Evolutionary conservation across 208 protist species (phyloP).

Genomic region (Tritrichomonas musculus): DNA sequence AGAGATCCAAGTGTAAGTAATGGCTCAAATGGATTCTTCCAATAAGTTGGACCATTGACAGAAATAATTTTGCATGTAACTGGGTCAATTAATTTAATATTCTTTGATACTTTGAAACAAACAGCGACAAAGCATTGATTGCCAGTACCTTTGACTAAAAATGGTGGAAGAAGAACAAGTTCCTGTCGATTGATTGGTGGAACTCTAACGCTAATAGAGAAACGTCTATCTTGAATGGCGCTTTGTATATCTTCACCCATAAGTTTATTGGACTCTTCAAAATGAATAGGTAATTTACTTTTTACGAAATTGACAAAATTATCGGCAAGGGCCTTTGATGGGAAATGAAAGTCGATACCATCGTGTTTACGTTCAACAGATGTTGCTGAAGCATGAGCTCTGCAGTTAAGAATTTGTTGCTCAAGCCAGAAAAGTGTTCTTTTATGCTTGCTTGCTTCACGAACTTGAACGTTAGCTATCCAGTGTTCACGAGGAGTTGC

Average conservation of each 20-base stretch:
- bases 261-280: background rate
- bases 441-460: background rate
- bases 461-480: conserved; percentile 22
- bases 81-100: background rate
- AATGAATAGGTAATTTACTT: background rate
- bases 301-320: background rate
- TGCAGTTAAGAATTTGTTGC: background rate
- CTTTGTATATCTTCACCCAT: conserved; percentile 28
- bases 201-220: background rate
- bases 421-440: background rate
- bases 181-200: background rate
- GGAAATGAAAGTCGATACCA: conserved; percentile 20
- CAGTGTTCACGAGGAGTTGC: conserved; percentile 29
- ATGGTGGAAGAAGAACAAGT: background rate
- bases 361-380: background rate
- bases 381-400: background rate
- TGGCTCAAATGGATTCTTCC: background rate
- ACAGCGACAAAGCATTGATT: background rate
- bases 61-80: background rate
- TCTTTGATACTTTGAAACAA: background rate
- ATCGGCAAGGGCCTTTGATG: background rate
- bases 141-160: background rate
- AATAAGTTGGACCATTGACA: conserved; percentile 2
- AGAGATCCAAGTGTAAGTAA: background rate
- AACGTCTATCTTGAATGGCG: background rate